Conservation (phyloP, 1,284 basidiomycete genomes). For the Apiotrichum gracile region DNA sequence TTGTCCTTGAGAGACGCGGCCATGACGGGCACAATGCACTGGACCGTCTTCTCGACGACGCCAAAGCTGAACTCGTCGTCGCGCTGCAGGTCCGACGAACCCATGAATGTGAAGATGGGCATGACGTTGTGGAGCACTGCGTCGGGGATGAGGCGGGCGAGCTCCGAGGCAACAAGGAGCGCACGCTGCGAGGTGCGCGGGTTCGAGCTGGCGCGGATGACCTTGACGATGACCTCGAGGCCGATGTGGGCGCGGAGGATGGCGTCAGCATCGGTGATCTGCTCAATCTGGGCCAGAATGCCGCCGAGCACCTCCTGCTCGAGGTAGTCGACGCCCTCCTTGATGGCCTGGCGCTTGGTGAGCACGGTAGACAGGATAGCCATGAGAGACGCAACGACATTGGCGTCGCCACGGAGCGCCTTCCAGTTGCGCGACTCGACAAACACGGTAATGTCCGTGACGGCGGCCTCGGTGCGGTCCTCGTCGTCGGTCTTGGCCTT, state of each 20-base stretch:
- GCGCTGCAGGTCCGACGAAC: slow-evolving; percentile 88
- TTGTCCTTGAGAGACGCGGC: slow-evolving; percentile 62
- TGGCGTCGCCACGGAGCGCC: slow-evolving; percentile 60
- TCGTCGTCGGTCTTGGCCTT: slow-evolving; percentile 27
- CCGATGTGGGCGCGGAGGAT: slow-evolving; percentile 45
- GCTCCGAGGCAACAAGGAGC: slow-evolving; percentile 75
- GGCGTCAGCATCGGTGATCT: slow-evolving; percentile 49
- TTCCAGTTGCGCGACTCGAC: slow-evolving; percentile 65
- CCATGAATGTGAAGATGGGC: slow-evolving; percentile 99
- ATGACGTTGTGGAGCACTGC: slow-evolving; percentile 91
- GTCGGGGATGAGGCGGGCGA: slow-evolving; percentile 80
- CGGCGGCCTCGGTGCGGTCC: slow-evolving; percentile 24
- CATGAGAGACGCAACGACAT: slow-evolving; percentile 66
- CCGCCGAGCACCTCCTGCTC: slow-evolving; percentile 80
- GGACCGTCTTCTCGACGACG: slow-evolving; percentile 91
- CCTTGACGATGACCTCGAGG: slow-evolving; percentile 76
- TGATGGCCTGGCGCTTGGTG: slow-evolving; percentile 48
- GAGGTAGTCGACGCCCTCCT: slow-evolving; percentile 65
- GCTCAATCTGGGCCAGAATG: slow-evolving; percentile 62
- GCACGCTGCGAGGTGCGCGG: slow-evolving; percentile 94
- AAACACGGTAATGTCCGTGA: slow-evolving; percentile 59
- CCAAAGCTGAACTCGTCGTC: slow-evolving; percentile 94
- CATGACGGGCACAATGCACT: slow-evolving; percentile 90
- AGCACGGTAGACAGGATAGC: slow-evolving; percentile 67
- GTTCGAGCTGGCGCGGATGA: slow-evolving; percentile 80